Evolutionary conservation across 768 basidiomycete species (phyloP).

Genomic region (Leccinellum rugosiceps): DNA sequence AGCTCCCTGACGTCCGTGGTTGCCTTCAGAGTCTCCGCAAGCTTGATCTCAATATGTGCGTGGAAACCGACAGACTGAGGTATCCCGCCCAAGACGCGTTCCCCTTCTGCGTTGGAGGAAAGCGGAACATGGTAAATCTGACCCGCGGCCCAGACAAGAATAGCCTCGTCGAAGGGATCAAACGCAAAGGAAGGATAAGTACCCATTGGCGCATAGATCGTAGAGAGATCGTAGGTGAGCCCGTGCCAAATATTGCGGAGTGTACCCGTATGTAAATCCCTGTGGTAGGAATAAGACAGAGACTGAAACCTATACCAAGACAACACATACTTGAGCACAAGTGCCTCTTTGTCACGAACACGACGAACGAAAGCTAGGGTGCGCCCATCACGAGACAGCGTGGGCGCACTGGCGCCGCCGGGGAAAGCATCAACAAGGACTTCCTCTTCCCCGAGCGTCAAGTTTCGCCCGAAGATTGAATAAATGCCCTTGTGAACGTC

Average conservation of each 20-base stretch:
- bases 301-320: background rate
- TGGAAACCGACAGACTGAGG: constrained; percentile 55
- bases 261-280: constrained; percentile 66
- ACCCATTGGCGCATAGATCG: constrained; percentile 71
- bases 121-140: constrained; percentile 65
- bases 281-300: constrained; percentile 24
- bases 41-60: constrained; percentile 59
- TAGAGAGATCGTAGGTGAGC: constrained; percentile 61
- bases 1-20: constrained; percentile 49
- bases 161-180: constrained; percentile 24
- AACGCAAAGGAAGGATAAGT: constrained; percentile 78
- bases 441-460: constrained; percentile 52
- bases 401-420: constrained; percentile 73
- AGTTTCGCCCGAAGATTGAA: constrained; percentile 63
- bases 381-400: constrained; percentile 62
- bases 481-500: constrained; percentile 72
- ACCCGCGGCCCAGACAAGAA: constrained; percentile 75
- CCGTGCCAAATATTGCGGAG: constrained; percentile 66
- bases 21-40: constrained; percentile 57
- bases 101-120: constrained; percentile 36
- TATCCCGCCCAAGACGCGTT: constrained; percentile 39
- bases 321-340: constrained; percentile 61
- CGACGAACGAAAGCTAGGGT: constrained; percentile 75
- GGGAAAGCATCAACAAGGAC: constrained; percentile 54
- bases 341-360: constrained; percentile 67